Conservation (phyloP, 495 filamentous ascomycete species). For the Penicillium coffeae region DNA sequence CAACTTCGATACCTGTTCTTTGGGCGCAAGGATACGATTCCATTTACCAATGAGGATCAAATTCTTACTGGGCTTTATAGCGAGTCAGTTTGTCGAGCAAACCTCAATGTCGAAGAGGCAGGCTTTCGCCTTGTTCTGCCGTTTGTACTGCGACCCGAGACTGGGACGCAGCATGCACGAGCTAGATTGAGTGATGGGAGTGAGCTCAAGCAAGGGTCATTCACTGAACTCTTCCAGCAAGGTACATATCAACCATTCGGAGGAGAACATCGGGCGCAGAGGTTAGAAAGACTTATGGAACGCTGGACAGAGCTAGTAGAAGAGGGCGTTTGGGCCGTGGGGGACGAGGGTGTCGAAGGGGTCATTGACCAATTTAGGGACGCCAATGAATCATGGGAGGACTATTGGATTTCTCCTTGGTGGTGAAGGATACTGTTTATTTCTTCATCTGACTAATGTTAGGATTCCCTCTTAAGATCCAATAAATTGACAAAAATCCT, state of each 20-base stretch:
- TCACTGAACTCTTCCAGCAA: slow-evolving; percentile 36
- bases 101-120: slow-evolving; percentile 11
- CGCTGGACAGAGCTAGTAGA: slow-evolving; percentile 37
- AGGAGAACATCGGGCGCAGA: slow-evolving; percentile 28
- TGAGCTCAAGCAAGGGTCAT: slow-evolving; percentile 12
- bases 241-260: slow-evolving; percentile 33
- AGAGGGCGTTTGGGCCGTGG: slow-evolving; percentile 37
- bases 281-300: slow-evolving; percentile 30
- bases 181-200: slow-evolving; percentile 32
- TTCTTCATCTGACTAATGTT: too few species aligned
- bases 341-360: slow-evolving; percentile 33
- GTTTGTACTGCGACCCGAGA: slow-evolving; percentile 11
- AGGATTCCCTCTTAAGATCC: too few species aligned
- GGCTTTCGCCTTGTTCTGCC: slow-evolving; percentile 20
- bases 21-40: not conserved
- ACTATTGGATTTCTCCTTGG: slow-evolving; percentile 30
- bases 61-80: slow-evolving; percentile 20
- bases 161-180: slow-evolving; percentile 6
- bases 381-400: slow-evolving; percentile 25
- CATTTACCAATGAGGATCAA: slow-evolving; percentile 12
- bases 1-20: slow-evolving; percentile 8
- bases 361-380: slow-evolving; percentile 38
- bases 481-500: too few species aligned
- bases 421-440: too few species aligned
- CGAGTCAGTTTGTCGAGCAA: slow-evolving; percentile 4